Base-by-base conservation (phyloP, 306 rosid genomes). In the Datisca glomerata region DNA sequence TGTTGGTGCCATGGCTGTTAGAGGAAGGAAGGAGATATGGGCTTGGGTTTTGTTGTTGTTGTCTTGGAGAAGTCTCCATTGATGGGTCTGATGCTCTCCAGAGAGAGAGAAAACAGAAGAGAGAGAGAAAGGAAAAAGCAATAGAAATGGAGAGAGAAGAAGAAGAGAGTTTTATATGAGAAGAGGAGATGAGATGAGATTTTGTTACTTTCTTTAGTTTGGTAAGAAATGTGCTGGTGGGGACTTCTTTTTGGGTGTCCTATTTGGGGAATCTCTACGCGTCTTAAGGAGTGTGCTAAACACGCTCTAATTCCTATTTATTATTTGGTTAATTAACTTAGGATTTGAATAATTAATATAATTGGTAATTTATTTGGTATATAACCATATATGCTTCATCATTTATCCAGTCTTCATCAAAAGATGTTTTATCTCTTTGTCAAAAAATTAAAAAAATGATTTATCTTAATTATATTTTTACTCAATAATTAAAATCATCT, bases 21-120 rank as follows among this genome's bases (percentile, higher is more conserved):
- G 59, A 63, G 8, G 75, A 65, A 12, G 59, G 77, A 7, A 68
- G 46, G 8, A 38, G 11, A 0, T 61, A 36, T 19, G 54, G 21
- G 48, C n/a, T n/a, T n/a, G n/a, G n/a, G n/a, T n/a, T n/a, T n/a
- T 62, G 41, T 16, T 63, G 64, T 14, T 61, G 67, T 46, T 52
- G 44, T 21, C 57, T 69, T 1, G 71, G 68, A 43, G 79, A 71
- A 40, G 45, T 43, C 55, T 69, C 87, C 96, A 85, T 85, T 8
- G 78, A 51, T 51, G 57, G 24, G 36, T 24, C 5, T 29, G 65
- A 39, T n/a, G 15, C 45, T 27, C 9, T 10, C 28, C 3, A 24
- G 22, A 21, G 34, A 43, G 36, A 9, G 42, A n/a, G 15, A 17
- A 17, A 18, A 23, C 38, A 41, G 13, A 21, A 1, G 8, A 48